Evolutionary conservation across 2,329 filamentous ascomycete genomes (phyloP).

Genomic region (Talaromyces pinophilus): DNA sequence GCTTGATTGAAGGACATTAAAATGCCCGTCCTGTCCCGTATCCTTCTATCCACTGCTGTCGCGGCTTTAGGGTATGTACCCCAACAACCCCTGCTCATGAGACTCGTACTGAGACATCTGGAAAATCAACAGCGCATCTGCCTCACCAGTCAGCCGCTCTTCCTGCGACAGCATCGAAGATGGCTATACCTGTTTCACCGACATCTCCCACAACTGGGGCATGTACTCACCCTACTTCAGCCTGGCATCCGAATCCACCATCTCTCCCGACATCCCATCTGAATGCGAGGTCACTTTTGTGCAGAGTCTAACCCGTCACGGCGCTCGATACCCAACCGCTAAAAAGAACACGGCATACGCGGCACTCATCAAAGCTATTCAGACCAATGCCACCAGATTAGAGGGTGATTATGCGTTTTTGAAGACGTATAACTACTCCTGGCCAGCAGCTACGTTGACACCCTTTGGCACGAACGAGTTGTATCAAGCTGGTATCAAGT

Average conservation of each 20-base stretch:
- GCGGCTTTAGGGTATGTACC: not conserved
- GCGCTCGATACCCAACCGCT: conserved; percentile 75
- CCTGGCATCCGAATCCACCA: conserved; percentile 61
- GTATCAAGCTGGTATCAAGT: conserved; percentile 72
- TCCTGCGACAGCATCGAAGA: conserved; percentile 12
- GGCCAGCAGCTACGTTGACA: conserved; percentile 71
- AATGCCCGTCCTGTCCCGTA: conserved; percentile 7
- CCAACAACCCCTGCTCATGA: not conserved
- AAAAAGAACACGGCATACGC: conserved; percentile 67
- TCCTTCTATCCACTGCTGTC: not conserved
- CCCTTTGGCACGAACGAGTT: conserved; percentile 68
- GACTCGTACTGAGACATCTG: not conserved
- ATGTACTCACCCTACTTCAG: conserved; percentile 85
- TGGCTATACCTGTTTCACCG: conserved; percentile 31
- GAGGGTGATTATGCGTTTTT: conserved; percentile 70
- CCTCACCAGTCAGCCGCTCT: not conserved
- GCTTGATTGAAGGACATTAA: no score
- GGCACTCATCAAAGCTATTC: conserved; percentile 65
- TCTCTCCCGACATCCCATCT: conserved; percentile 61
- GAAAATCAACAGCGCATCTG: not conserved
- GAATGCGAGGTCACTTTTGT: conserved; percentile 76
- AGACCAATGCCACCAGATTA: conserved; percentile 59
- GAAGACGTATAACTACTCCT: conserved; percentile 66
- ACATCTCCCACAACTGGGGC: conserved; percentile 72
- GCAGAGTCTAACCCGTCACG: conserved; percentile 80